Conservation (phyloP, 495 filamentous ascomycete genomes). For the Coniosporium apollinis region DNA sequence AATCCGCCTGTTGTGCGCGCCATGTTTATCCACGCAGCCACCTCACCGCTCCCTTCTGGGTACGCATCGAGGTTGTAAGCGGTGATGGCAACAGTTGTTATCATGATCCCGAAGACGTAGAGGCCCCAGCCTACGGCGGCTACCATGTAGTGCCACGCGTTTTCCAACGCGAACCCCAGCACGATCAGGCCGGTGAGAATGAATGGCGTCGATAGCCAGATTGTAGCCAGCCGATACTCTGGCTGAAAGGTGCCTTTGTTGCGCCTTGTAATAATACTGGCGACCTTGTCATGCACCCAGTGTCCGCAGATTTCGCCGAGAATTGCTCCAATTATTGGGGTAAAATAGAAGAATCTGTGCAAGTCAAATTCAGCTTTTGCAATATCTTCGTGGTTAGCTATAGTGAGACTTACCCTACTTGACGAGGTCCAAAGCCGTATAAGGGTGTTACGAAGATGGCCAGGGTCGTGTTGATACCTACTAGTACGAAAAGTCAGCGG, state of each 20-base stretch:
- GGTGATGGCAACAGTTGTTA: slow-evolving; percentile 43
- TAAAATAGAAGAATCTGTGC: slow-evolving; percentile 49
- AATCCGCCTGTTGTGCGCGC: slow-evolving; percentile 28
- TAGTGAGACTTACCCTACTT: too few species aligned
- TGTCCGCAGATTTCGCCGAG: slow-evolving; percentile 39
- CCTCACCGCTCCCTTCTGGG: slow-evolving; percentile 39
- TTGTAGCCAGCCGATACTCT: slow-evolving; percentile 38
- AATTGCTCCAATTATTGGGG: slow-evolving; percentile 34
- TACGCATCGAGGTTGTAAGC: slow-evolving; percentile 45
- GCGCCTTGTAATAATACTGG: slow-evolving; percentile 28
- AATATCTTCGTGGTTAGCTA: too few species aligned
- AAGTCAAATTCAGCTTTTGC: too few species aligned
- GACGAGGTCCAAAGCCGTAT: slow-evolving; percentile 37
- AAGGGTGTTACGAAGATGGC: slow-evolving; percentile 35
- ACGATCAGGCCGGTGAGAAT: slow-evolving; percentile 35
- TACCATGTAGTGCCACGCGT: slow-evolving; percentile 38
- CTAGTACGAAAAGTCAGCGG: neutral
- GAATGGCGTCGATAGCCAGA: slow-evolving; percentile 33
- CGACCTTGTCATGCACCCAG: slow-evolving; percentile 41
- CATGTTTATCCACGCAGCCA: slow-evolving; percentile 35
- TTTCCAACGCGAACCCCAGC: slow-evolving; percentile 37
- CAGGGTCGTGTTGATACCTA: slow-evolving; percentile 46
- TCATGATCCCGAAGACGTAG: slow-evolving; percentile 45
- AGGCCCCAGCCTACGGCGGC: slow-evolving; percentile 37
- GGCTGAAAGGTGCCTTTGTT: slow-evolving; percentile 40